Evolutionary conservation across 2,329 filamentous ascomycete genomes (phyloP), one percentile per base, ranked within the genome.

Genomic region (Mycosphaerelloides madeirae): DNA sequence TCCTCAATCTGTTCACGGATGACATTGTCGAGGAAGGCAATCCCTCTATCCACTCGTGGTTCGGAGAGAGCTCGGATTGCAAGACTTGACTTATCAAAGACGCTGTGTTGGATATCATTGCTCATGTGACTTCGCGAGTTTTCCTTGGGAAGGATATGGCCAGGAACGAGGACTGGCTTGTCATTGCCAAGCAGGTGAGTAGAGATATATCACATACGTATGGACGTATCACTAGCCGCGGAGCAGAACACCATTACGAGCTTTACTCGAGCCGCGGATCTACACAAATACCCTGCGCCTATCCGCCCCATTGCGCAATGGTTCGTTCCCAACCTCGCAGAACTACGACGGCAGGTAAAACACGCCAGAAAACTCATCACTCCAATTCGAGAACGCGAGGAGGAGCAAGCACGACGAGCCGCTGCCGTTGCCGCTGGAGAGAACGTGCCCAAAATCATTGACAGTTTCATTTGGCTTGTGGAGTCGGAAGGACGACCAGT

Each of bases 91-190:
- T 48, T 20, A 43, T 65, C 33, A 57, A 61, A 1, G 51, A 52
- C 1, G 49, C 69, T 4, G 58, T 71, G 25, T 60, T 63, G 11
- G 64, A 66, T 13, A 52, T 68, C 9, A 65, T 29, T 8, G 28
- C 28, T 8, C 8, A n/a, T 8, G 8, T 29, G n/a, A 8, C 65
- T 1, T 61, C 65, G 1, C 62, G 67, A 15, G 55, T 70, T 29
- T 64, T 70, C 37, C 57, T 66, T 29, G 66, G 69, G n/a, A 54
- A 62, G 4, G 45, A 50, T 11, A 50, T 67, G 9, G 64, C 63
- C 37, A 59, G 60, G 25, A 64, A 69, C 39, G 50, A 63, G 40
- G 49, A 61, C 37, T 72, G 69, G 68, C 54, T 70, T 12, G 41
- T 57, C 1, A 54, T 59, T 29, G 28, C 28, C 28, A 8, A n/a